These are phyloP conservation scores for Chlorella vulgaris DNA, from an alignment of 139 green algal genomes.

Conservation along the genomic window DNA sequence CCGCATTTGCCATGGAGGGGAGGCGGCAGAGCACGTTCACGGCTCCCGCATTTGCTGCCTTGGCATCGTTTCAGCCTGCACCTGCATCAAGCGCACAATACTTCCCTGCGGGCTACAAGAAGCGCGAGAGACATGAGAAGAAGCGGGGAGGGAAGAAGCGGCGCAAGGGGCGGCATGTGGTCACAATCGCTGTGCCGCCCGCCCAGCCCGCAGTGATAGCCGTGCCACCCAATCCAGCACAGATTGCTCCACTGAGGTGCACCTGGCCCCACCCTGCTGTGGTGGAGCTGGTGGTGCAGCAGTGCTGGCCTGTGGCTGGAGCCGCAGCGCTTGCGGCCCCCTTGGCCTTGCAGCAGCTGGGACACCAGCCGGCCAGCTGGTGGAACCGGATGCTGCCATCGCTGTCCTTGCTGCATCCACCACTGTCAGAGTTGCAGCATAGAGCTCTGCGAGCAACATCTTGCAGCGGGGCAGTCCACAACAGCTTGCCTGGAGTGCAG, in stretches of 20 bases:
- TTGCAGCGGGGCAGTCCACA: neutral
- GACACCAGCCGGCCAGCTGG: neutral
- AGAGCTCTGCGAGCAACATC: too few relatives aligned
- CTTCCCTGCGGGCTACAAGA: neutral
- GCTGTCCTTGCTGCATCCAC: constrained; percentile 9
- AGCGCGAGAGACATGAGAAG: neutral
- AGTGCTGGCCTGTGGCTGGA: constrained; percentile 9
- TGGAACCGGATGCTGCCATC: constrained; percentile 30
- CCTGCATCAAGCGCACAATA: neutral
- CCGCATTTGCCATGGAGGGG: too few relatives aligned
- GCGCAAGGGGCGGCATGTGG: neutral
- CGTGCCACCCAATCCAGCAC: neutral
- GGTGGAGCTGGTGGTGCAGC: neutral
- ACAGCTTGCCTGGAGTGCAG: neutral
- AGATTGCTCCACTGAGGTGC: constrained; percentile 20
- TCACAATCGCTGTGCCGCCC: neutral
- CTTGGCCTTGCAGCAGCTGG: neutral
- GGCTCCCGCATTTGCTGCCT: neutral
- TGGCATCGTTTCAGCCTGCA: neutral
- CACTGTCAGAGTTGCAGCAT: neutral
- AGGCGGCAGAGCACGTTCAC: neutral
- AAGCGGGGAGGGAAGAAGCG: constrained; percentile 8
- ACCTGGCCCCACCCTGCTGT: constrained; percentile 19
- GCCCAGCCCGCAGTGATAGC: neutral
- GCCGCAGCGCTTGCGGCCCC: neutral